Base-by-base conservation (phyloP, 2,329 filamentous ascomycete genomes). In the Epichloe coenophiala region DNA sequence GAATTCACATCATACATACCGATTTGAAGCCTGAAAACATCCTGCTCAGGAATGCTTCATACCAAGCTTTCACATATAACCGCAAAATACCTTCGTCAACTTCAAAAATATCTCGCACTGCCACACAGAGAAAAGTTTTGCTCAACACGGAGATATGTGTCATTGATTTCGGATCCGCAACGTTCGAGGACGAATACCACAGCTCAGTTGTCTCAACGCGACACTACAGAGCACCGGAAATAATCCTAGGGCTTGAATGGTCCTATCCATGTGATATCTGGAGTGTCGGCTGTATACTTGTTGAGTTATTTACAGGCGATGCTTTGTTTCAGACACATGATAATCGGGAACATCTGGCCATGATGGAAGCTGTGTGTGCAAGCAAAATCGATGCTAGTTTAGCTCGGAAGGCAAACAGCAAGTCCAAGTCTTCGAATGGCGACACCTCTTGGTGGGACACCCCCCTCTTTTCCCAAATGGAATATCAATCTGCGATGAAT, bases 1-100 rank as follows among this genome's bases (percentile, higher is more conserved):
- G 97, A 67, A 77, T 98, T 17, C 95, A 97, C 65, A 78, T 98
- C 56, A 96, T 98, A 54, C 93, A 98, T 65, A 98, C 93, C 9
- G 81, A 85, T 62, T 65, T 85, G 45, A 85, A 85, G 61, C 81
- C 81, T 0, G 81, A 85, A 60, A 85, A 85, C 58, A 85, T 86
- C 54, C 71, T 86, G 31, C 71, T 86, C 8, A 81, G 79, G 55
- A 74, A 83, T 54, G 80, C 75, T 57, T 68, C 73, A 3, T 85
- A 84, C 56, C 81, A 85, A 61, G 83, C 80, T 1, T 85, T 85
- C 58, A 84, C 81, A 2, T 86, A 85, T 60, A 84, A 83, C 61
- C 73, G 81, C 55, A 77, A 78, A 59, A 84, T 85, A 51, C 82
- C 82, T 3, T 84, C 82, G 0, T 1, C 27, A 31, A 31, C 27